Evolutionary conservation across 805 yeast genomes (phyloP).

Genomic region (Yarrowia porcina): DNA sequence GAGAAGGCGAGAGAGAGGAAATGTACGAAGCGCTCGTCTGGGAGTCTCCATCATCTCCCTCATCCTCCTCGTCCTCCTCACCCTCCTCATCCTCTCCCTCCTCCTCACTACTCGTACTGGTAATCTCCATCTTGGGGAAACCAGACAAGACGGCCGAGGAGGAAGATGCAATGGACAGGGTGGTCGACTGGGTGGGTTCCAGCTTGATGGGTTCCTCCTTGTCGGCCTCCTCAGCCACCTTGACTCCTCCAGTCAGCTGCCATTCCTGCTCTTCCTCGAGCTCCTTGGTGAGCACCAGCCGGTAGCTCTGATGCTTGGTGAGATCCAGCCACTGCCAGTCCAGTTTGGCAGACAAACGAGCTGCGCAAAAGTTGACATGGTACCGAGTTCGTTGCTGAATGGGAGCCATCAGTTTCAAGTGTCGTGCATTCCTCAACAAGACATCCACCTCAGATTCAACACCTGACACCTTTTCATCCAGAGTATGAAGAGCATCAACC

Average conservation of each 20-base stretch:
- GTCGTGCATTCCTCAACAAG: slow-evolving; percentile 40
- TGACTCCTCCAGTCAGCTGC: not conserved
- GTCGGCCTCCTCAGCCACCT: not conserved
- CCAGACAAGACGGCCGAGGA: slow-evolving; percentile 6
- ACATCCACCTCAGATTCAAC: slow-evolving; percentile 40
- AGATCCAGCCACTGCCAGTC: slow-evolving; percentile 59
- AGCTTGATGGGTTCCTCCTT: not conserved
- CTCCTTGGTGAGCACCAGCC: slow-evolving; percentile 40
- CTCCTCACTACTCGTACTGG: not conserved
- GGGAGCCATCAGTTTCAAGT: slow-evolving; percentile 52
- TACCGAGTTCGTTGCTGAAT: slow-evolving; percentile 53
- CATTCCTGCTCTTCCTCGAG: slow-evolving; percentile 28
- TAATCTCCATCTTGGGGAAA: slow-evolving; percentile 12
- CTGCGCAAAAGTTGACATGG: slow-evolving; percentile 44
- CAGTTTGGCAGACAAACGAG: slow-evolving; percentile 49
- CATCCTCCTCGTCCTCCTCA: not conserved
- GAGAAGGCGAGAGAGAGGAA: not conserved
- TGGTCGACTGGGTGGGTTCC: not conserved
- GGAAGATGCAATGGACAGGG: not conserved
- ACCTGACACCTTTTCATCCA: slow-evolving; percentile 39
- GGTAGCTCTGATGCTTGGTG: slow-evolving; percentile 45
- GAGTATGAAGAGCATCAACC: slow-evolving; percentile 31
- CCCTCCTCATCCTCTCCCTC: not conserved
- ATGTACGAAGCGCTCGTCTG: not conserved
- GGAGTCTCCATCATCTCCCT: not conserved